Base-by-base conservation (phyloP, 164 flowering plant genomes). In the Kalanchoe fedtschenkoi region DNA sequence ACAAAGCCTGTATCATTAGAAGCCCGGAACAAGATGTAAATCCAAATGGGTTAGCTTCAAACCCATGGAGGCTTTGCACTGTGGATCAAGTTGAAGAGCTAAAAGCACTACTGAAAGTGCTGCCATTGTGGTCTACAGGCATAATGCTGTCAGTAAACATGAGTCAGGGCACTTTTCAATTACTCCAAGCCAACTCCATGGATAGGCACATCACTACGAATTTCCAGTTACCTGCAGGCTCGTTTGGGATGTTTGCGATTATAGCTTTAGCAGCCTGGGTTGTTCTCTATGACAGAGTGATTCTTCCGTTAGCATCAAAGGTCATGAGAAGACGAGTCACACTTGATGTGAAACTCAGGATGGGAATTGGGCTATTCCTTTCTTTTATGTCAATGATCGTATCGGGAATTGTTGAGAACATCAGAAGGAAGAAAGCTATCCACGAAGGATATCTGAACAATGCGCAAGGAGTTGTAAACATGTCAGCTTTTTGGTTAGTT, bases 401-500 rank as follows among this genome's bases (percentile, higher is more conserved):
- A 38, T 68, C 86, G 22, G 89, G 73, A 7, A 43, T 70, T 0
- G 80, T 81, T 10, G 86, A 84, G 68, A 67, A 61, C 28, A 24
- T 65, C 29, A 74, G 97, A 21, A 69, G 86, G n/a, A 77, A 64
- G 54, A 76, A 41, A 19, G 89, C 96, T 5, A 77, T 80, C 15
- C 61, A 30, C 0, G 64, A 78, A 64, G 77, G 81, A 5, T 53
- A 68, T 9, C 2, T 32, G 0, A 62, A 80, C 62, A 65, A 80
- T 54, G 46, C 75, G 0, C 21, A 60, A 1, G 82, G 66, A 2
- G 66, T 76, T 15, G 58, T 79, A 24, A 29, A 57, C 35, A 86
- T 91, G 88, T 83, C 97, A 1, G 97, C 97, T 0, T 53, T 87
- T 78, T 88, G 92, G 96, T 80, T 91, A 2, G 75, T 87, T 5